Conservation (phyloP, 805 yeast species). For the Candida insectalens region DNA sequence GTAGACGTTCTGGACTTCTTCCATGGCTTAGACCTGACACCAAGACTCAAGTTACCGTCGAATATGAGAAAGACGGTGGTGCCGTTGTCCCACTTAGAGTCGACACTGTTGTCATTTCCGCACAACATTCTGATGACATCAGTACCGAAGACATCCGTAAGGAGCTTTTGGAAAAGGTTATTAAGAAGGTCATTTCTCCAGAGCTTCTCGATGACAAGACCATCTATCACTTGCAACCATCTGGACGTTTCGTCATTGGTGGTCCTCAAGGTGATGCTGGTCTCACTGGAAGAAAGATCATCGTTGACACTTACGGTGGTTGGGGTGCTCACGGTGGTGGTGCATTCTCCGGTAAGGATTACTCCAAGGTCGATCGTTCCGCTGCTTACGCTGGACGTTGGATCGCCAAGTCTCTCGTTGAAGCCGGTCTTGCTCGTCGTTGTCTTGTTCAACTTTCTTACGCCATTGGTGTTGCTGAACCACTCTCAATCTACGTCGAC, state of each 20-base stretch:
- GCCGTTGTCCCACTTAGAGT: slow-evolving; percentile 94
- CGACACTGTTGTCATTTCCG: slow-evolving; percentile 94
- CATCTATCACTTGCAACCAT: slow-evolving; percentile 96
- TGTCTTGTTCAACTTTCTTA: slow-evolving; percentile 97
- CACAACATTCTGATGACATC: slow-evolving; percentile 96
- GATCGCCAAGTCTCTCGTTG: slow-evolving; percentile 97
- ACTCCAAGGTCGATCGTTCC: slow-evolving; percentile 98
- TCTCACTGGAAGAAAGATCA: slow-evolving; percentile 98
- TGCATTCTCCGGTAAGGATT: slow-evolving; percentile 99
- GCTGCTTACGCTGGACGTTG: slow-evolving; percentile 99
- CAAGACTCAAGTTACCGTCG: slow-evolving; percentile 98
- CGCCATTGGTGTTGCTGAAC: slow-evolving; percentile 99
- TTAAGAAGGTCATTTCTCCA: slow-evolving; percentile 89
- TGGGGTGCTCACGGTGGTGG: slow-evolving; percentile 99
- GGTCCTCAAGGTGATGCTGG: slow-evolving; percentile 99
- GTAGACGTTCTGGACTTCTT: slow-evolving; percentile 92
- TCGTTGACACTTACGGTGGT: slow-evolving; percentile 99
- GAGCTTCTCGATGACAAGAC: slow-evolving; percentile 90
- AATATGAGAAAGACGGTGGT: slow-evolving; percentile 89
- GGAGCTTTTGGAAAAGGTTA: slow-evolving; percentile 67
- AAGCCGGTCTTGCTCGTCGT: slow-evolving; percentile 93
- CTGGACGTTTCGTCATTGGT: slow-evolving; percentile 99
- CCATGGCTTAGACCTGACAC: slow-evolving; percentile 99
- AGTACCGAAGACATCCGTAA: slow-evolving; percentile 85
- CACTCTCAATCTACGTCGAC: slow-evolving; percentile 94